Conservation (phyloP, 768 basidiomycete genomes). For the Leccinum pellstonianum region DNA sequence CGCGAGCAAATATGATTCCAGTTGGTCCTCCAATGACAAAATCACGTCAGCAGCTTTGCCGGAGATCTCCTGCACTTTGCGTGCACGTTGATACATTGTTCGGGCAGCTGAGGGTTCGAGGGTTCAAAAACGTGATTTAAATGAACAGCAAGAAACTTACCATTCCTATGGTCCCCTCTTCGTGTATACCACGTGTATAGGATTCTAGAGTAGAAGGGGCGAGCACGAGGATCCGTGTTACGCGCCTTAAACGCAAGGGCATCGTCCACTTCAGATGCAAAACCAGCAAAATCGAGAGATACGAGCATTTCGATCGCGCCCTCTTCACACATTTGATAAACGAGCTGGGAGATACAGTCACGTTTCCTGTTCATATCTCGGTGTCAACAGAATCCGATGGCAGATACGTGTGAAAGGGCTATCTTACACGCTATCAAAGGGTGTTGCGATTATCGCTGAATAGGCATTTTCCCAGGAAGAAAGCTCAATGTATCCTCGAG, state of each 20-base stretch:
- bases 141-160: constrained; percentile 46
- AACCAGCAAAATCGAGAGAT: constrained; percentile 79
- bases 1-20: constrained; percentile 80
- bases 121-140: constrained; percentile 23
- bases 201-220: constrained; percentile 85
- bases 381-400: constrained; percentile 7
- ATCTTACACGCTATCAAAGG: constrained; percentile 78
- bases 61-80: constrained; percentile 59
- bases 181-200: constrained; percentile 92
- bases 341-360: constrained; percentile 78
- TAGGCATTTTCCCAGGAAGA: constrained; percentile 88
- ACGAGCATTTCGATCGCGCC: constrained; percentile 77
- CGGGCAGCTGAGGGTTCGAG: constrained; percentile 62
- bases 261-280: constrained; percentile 84
- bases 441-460: constrained; percentile 66
- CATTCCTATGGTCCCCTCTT: constrained; percentile 87
- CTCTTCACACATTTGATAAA: constrained; percentile 91
- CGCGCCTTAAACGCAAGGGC: constrained; percentile 90
- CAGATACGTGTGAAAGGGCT: constrained; percentile 8
- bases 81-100: constrained; percentile 90
- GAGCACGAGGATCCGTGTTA: constrained; percentile 84
- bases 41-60: constrained; percentile 37
- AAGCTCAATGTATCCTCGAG: constrained; percentile 71
- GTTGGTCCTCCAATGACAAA: constrained; percentile 60
- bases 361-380: constrained; percentile 55